Base-by-base conservation (phyloP, 805 yeast species). In the Ogataea parapolymorpha region DNA sequence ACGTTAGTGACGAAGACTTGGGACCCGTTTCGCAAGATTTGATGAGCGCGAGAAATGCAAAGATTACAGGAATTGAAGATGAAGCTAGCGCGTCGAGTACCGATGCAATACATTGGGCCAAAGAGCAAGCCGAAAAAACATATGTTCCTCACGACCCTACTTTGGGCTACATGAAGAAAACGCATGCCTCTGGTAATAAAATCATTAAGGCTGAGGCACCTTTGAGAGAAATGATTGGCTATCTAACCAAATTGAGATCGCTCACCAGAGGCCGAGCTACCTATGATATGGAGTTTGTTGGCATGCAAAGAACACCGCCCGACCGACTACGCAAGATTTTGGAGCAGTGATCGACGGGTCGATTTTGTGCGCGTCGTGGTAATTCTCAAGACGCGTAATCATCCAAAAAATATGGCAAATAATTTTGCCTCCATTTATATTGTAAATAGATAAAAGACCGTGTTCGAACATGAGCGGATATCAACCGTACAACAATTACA, bases 221-320 rank as follows among this genome's bases (percentile, higher is more conserved):
- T 3, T 67, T 93, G 56, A 74, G 82, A 45, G 95, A 84, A 46
- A 89, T 93, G 96, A 76, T 89, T 35, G 96, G 97, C 0, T 93
- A 93, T 59, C 71, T 88, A 44, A 78, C 81, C 9, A 77, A 76
- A 46, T 66, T 93, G 33, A 67, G 98, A 53, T 82, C 93, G 26
- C 66, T 89, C 51, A 90, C 97, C 0, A 89, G 88, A 56, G 99
- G 99, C 1, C 72, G 95, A 31, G 95, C 90, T 2, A 75, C 80
- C 2, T 89, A 85, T 61, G 79, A 79, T 45, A 86, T 91, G 95
- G 72, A 76, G 11, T 85, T 82, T 49, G 61, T 70, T 28, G 85
- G 88, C 3, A 88, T 88, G 84, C 78, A 80, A 49, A 66, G 80
- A 37, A 84, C 83, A 1, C 65, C 79, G 2, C 62, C 65, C 8